Conservation (phyloP, 441 rosid species). For the Euphorbia schlechtendalii region DNA sequence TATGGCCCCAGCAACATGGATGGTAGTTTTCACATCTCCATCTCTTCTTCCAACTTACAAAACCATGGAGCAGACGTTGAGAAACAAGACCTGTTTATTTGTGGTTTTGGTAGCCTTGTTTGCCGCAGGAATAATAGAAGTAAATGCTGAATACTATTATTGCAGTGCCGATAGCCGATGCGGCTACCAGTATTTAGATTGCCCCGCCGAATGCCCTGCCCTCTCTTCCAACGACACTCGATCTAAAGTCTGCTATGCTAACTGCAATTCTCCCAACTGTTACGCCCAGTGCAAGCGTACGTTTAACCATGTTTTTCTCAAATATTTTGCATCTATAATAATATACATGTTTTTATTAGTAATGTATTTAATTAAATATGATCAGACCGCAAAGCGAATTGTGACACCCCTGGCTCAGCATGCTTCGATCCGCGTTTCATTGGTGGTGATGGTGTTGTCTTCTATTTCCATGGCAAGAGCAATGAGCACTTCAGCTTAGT, state of each 20-base stretch:
- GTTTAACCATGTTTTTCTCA: neutral
- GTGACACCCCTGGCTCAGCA: conserved; percentile 55
- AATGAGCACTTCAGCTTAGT: conserved; percentile 57
- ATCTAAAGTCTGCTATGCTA: conserved; percentile 27
- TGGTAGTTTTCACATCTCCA: neutral
- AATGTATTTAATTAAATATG: too few species aligned
- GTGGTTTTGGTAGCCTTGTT: conserved; percentile 12
- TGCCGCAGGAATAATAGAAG: conserved; percentile 12
- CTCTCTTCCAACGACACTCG: conserved; percentile 9
- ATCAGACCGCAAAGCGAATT: conserved; percentile 45
- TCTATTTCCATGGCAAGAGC: conserved; percentile 62
- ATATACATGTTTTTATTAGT: too few species aligned
- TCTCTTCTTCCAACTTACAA: neutral
- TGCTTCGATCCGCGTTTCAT: conserved; percentile 72
- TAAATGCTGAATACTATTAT: conserved; percentile 12
- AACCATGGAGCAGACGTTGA: neutral
- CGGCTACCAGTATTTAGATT: conserved; percentile 9
- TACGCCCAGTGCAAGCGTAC: conserved; percentile 24
- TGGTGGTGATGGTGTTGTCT: conserved; percentile 61
- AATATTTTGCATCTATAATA: too few species aligned
- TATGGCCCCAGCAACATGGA: neutral
- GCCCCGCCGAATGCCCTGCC: conserved; percentile 15
- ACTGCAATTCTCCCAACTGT: conserved; percentile 27
- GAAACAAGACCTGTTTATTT: conserved; percentile 2
- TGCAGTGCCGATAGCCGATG: conserved; percentile 21